phyloP scores from a whole-genome alignment of 164 flowering plant species.

The Chloranthus sessilifolius region DNA sequence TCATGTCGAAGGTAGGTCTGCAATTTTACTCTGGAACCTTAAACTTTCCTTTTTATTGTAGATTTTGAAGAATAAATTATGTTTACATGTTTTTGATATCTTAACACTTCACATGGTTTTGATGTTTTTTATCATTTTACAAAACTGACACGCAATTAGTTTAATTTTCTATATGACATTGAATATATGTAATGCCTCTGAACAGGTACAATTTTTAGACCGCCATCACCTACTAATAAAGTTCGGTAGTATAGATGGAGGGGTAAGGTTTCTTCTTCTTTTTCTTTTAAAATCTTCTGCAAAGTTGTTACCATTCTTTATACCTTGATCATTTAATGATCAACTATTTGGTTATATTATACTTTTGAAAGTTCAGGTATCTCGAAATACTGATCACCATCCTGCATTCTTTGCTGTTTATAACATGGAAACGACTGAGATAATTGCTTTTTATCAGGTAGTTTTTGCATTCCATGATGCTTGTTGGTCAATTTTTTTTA shows the following conservation, averaged over 20 bases:
- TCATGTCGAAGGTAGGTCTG: constrained; percentile 82
- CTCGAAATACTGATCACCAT: constrained; percentile 75
- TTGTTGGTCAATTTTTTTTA: constrained; percentile 1
- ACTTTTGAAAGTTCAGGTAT: constrained; percentile 42
- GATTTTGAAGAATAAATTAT: too few relatives aligned
- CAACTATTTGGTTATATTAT: not conserved
- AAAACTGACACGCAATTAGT: too few relatives aligned
- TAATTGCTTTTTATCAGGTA: constrained; percentile 93
- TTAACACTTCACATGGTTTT: too few relatives aligned
- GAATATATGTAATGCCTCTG: too few relatives aligned
- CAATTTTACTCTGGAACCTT: too few relatives aligned
- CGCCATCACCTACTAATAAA: constrained; percentile 92
- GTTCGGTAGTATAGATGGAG: constrained; percentile 96
- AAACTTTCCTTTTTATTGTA: too few relatives aligned
- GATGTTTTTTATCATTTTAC: too few relatives aligned
- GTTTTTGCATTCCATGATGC: constrained; percentile 2
- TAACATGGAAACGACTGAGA: constrained; percentile 94
- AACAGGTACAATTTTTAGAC: constrained; percentile 94
- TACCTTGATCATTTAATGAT: not conserved
- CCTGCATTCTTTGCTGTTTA: constrained; percentile 92
- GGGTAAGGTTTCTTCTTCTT: constrained; percentile 43
- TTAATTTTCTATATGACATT: too few relatives aligned
- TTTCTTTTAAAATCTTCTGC: constrained; percentile 1
- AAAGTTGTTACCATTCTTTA: not conserved
- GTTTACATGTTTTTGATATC: too few relatives aligned